Evolutionary conservation across 1,284 basidiomycete species (phyloP), one percentile per base, ranked within the genome.

Genomic region (Clitocybe nebularis): DNA sequence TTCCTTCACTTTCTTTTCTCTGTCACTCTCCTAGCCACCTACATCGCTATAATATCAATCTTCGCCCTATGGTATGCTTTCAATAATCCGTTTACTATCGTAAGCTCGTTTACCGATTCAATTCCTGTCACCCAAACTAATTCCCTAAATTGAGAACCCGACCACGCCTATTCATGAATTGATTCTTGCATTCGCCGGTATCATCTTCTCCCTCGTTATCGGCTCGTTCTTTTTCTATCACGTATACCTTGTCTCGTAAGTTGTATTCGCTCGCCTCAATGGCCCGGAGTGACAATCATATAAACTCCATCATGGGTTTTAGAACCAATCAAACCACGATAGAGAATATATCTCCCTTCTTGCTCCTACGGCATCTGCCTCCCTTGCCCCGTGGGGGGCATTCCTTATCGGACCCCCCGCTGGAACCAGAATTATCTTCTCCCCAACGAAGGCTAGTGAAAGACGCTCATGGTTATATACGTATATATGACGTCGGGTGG

Each of bases 281-380:
- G 42, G 43, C 38, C 24, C 7, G 25, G 35, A 38, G 20, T n/a
- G 16, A 19, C 16, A 30, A 39, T 34, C 43, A 26, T 13, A 32
- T 25, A 22, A 45, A 13, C 28, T 26, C 2, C 16, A 29, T 34
- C 11, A 38, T 44, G 38, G 33, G 14, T 16, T 20, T 13, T 53
- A 92, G 89, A 20, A 88, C 84, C 33, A 93, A 93, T 60, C 85
- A 90, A 61, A 92, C 90, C 3, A 93, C 90, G 0, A 55, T 93
- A 21, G 91, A 94, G 59, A 75, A 82, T 47, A 74, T 93, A 26
- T 80, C 87, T 0, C 86, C 87, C 2, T 89, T 86, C 57, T 66
- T 86, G 21, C 73, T 90, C 7, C 70, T 90, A 36, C 77, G 81
- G 41, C 66, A 85, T 54, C 66, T 90, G 23, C 81, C 85, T 25